Percentiles rank a stretch among this genome's conserved stretches.
Evolutionary conservation across 1,284 basidiomycete species (phyloP).

Genomic region (Ceratobasidium sp.): DNA sequence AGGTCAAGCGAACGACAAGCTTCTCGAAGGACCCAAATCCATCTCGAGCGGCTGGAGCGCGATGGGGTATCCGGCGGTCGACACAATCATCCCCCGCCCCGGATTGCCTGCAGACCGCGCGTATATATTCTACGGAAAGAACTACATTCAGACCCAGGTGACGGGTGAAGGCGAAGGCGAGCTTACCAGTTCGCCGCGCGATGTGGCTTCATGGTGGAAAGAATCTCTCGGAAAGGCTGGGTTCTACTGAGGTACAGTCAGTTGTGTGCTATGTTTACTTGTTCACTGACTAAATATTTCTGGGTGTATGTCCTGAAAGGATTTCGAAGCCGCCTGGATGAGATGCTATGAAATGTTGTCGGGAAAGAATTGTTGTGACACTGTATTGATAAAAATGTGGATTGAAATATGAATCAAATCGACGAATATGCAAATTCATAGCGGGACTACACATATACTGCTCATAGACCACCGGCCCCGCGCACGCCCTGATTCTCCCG

Average conservation of each 20-base stretch:
- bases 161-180: background rate
- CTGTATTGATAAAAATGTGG: too few species aligned
- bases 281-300: too few species aligned
- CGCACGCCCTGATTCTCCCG: too few species aligned
- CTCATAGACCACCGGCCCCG: too few species aligned
- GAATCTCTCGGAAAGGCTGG: constrained; percentile 23
- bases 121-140: constrained; percentile 7
- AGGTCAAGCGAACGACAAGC: background rate
- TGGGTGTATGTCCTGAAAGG: too few species aligned
- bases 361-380: too few species aligned
- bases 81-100: constrained; percentile 7
- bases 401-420: too few species aligned
- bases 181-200: constrained; percentile 5
- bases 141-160: constrained; percentile 17
- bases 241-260: constrained; percentile 14
- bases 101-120: background rate
- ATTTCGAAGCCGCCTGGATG: too few species aligned
- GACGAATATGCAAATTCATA: too few species aligned
- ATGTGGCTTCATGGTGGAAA: constrained; percentile 25
- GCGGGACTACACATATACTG: too few species aligned
- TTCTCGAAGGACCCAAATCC: constrained; percentile 12
- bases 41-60: background rate
- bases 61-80: constrained; percentile 1
- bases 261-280: too few species aligned
- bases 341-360: too few species aligned